Evolutionary conservation across 2,329 filamentous ascomycete species (phyloP), one percentile per base, ranked within the genome.

Genomic region (Venturiaceae sp.): DNA sequence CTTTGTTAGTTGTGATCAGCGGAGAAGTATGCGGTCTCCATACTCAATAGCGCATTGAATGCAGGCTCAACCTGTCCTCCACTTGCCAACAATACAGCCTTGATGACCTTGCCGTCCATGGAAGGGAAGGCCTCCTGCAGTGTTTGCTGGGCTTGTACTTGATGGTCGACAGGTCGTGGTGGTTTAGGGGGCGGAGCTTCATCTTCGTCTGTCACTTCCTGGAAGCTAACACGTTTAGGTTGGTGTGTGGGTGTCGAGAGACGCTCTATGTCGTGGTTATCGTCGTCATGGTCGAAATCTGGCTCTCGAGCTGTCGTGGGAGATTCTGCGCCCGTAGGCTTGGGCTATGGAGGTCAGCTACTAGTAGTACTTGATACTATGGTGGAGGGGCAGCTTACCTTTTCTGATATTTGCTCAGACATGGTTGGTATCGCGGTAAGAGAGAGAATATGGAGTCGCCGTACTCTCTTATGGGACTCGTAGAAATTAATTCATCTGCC

Each of bases 121-220:
- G 77, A 81, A 0, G 94, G 94, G 67, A 99, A 99, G 0, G 94
- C 94, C 72, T 99, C 94, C 71, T 90, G 92, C 58, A 99, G 79
- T 3, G 91, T 96, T 66, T 83, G 83, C 73, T 92, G 87, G 53
- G 90, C 91, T 76, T 95, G 88, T 72, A 95, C 86, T 61, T 86
- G 82, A 62, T 94, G 87, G 63, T 83, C 89, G 67, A 90, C 68
- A 52, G 92, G 92, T 60, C 92, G 84, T 34, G 91, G 91, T 33
- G 92, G 92, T 76, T 96, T 95, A 53, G 68, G 62, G 41, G 87
- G 81, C 13, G 91, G 91, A 26, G 86, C 70, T 21, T 69, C 70
- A 62, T 78, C 77, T 56, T 78, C 74, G 61, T 78, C 74, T 62
- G 78, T 77, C 56, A 77, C 74, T 61, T 78, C 74, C 46, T 72